These are phyloP conservation scores for Trichoderma oligosporum DNA, from an alignment of 2,329 filamentous ascomycete genomes.

Conservation along the genomic window DNA sequence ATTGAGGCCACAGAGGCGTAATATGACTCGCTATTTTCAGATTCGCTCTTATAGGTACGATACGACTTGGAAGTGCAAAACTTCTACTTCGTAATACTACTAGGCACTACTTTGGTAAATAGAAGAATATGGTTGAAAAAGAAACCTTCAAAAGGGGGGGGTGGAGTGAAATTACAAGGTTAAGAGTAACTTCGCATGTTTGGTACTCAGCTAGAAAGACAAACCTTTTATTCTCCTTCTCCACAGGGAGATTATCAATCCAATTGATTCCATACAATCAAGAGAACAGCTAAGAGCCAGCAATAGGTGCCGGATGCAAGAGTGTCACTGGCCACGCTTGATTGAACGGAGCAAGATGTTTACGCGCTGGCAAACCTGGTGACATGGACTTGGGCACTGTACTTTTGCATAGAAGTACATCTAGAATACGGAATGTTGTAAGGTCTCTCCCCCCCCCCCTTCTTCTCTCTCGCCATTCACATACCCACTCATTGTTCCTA, in stretches of 20 bases:
- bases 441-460: background rate
- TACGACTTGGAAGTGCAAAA: too few relatives aligned
- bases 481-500: background rate
- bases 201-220: too few relatives aligned
- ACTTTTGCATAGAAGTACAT: background rate
- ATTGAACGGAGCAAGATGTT: background rate
- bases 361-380: background rate
- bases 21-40: too few relatives aligned
- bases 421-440: background rate
- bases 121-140: background rate
- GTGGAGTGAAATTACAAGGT: background rate
- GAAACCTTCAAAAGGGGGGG: background rate
- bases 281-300: background rate
- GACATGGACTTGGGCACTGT: background rate
- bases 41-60: too few relatives aligned
- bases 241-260: conserved; percentile 10
- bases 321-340: conserved; percentile 3
- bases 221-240: background rate
- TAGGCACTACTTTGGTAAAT: too few relatives aligned
- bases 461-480: background rate
- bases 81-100: too few relatives aligned
- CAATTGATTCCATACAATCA: background rate
- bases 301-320: background rate
- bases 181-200: too few relatives aligned
- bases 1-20: too few relatives aligned